Conservation (phyloP, 495 filamentous ascomycete genomes). For the Hypoxylon crocopeplum region DNA sequence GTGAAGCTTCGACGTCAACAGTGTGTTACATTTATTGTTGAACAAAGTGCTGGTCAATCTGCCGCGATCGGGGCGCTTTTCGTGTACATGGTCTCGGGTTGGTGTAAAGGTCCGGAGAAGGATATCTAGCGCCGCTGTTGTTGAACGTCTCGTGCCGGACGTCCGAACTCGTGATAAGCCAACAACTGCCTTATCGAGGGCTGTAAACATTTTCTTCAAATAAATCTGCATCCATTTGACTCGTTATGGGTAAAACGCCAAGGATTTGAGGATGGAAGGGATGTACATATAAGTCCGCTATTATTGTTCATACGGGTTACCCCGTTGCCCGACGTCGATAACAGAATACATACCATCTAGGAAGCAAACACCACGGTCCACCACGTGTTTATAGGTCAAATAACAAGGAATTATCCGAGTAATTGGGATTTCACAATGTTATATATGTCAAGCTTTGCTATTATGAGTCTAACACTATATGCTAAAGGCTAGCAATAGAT, state of each 20-base stretch:
- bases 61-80: neutral
- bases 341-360: no score
- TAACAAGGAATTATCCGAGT: no score
- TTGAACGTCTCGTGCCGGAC: constrained; percentile 18
- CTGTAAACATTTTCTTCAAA: neutral
- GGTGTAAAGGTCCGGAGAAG: neutral
- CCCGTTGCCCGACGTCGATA: no score
- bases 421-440: no score
- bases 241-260: neutral
- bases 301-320: no score
- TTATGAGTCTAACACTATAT: no score
- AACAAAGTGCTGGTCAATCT: constrained; percentile 3
- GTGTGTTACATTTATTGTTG: neutral
- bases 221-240: constrained; percentile 14
- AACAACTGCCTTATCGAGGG: neutral
- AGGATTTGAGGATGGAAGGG: no score
- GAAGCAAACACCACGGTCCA: no score
- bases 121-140: neutral
- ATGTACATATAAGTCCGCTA: no score
- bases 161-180: constrained; percentile 13
- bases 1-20: neutral
- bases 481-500: no score
- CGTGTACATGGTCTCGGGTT: neutral
- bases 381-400: no score
- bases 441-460: no score